phyloP scores from a whole-genome alignment of 176 grass and related monocot species.

The Microstegium vimineum region DNA sequence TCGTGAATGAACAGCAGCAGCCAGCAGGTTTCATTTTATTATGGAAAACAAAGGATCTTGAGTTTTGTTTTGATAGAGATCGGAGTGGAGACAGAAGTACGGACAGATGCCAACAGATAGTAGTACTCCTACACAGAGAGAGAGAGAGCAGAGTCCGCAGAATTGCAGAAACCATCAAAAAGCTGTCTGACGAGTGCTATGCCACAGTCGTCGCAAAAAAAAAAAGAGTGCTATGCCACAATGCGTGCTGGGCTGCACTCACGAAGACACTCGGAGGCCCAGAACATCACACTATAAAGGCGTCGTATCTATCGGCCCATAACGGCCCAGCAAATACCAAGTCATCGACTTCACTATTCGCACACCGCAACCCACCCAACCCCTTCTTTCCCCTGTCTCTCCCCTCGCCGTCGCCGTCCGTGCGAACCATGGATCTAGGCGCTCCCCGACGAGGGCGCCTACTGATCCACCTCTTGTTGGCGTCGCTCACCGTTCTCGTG shows the following conservation, averaged over 20 bases:
- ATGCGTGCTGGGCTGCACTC: neutral
- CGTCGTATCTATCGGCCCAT: neutral
- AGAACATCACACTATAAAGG: neutral
- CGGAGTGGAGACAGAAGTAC: neutral
- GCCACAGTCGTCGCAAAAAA: too few relatives aligned
- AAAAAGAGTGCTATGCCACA: too few relatives aligned
- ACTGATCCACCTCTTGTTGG: slow-evolving; percentile 20
- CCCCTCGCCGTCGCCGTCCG: neutral
- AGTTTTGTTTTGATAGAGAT: neutral
- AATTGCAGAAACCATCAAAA: neutral
- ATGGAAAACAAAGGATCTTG: too few relatives aligned
- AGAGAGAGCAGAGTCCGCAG: neutral
- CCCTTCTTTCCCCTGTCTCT: neutral
- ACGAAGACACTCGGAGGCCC: neutral
- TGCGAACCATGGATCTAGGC: slow-evolving; percentile 52
- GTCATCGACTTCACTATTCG: neutral
- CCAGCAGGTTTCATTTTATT: too few relatives aligned
- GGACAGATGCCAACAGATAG: neutral
- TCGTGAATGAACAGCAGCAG: neutral
- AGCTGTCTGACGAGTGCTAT: too few relatives aligned
- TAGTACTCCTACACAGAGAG: too few relatives aligned
- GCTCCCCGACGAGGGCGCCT: slow-evolving; percentile 25
- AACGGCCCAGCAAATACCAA: neutral
- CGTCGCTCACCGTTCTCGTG: neutral
- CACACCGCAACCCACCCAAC: neutral